Evolutionary conservation across 192 early-diverging fungal genomes (phyloP).

Genomic region (Linnemannia zychae): DNA sequence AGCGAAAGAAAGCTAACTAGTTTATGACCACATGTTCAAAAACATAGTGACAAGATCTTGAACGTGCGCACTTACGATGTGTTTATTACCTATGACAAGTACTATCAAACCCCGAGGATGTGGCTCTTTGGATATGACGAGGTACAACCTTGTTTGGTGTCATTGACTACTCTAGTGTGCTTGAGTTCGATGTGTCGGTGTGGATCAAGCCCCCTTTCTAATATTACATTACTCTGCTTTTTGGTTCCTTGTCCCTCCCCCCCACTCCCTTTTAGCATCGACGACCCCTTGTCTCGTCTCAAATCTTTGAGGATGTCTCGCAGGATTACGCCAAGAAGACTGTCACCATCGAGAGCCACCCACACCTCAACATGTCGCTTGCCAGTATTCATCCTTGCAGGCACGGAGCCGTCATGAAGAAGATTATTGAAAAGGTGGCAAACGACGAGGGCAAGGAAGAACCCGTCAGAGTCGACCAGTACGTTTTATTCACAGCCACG

Average conservation of each 20-base stretch:
- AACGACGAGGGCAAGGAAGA: constrained; percentile 76
- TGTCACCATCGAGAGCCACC: constrained; percentile 97
- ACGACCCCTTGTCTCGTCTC: constrained; percentile 85
- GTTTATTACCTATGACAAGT: constrained; percentile 99
- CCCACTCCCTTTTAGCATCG: constrained; percentile 61
- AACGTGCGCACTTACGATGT: constrained; percentile 97
- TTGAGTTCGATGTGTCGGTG: background rate
- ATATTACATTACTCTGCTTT: background rate
- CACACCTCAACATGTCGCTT: constrained; percentile 87
- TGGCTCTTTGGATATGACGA: constrained; percentile 99
- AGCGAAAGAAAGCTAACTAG: background rate
- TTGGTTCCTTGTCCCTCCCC: background rate
- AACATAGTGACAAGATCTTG: constrained; percentile 81
- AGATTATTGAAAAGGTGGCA: constrained; percentile 87
- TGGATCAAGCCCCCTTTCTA: background rate
- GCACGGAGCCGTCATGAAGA: constrained; percentile 98
- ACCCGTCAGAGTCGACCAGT: constrained; percentile 91
- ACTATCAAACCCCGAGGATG: constrained; percentile 98
- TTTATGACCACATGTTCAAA: background rate
- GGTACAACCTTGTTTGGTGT: constrained; percentile 43
- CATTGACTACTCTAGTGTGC: background rate
- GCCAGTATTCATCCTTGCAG: constrained; percentile 99
- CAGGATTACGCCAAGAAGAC: constrained; percentile 99
- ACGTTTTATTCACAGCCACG: constrained; percentile 34
- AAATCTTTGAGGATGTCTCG: constrained; percentile 98